Conservation (phyloP, 1,139 yeast genomes). For the Hansenula sp. region DNA sequence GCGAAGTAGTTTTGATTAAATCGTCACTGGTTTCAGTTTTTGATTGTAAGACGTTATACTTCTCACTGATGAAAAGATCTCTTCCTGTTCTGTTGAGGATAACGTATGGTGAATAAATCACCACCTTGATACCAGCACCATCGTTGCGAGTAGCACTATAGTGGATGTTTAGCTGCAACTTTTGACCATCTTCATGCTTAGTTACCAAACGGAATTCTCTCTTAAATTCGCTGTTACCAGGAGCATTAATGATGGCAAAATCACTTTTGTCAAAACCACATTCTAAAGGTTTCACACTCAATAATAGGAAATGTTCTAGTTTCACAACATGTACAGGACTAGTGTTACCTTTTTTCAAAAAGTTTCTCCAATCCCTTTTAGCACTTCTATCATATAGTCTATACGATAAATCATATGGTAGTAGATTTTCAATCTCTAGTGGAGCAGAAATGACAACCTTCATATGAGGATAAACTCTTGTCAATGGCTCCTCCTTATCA, state of each 20-base stretch:
- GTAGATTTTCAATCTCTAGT: slow-evolving; percentile 72
- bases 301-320: slow-evolving; percentile 60
- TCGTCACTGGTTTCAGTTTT: slow-evolving; percentile 27
- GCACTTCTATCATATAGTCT: slow-evolving; percentile 73
- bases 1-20: slow-evolving; percentile 36
- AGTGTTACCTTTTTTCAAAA: slow-evolving; percentile 57
- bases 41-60: slow-evolving; percentile 45
- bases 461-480: slow-evolving; percentile 82
- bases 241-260: slow-evolving; percentile 74
- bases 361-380: slow-evolving; percentile 66
- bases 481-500: slow-evolving; percentile 61
- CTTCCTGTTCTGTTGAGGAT: slow-evolving; percentile 77
- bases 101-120: slow-evolving; percentile 81
- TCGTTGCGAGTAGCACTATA: slow-evolving; percentile 45
- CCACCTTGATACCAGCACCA: slow-evolving; percentile 55
- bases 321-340: slow-evolving; percentile 80
- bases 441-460: slow-evolving; percentile 79
- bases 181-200: slow-evolving; percentile 60
- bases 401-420: slow-evolving; percentile 79
- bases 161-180: slow-evolving; percentile 57
- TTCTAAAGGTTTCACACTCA: slow-evolving; percentile 66
- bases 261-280: slow-evolving; percentile 69
- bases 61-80: slow-evolving; percentile 55
- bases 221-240: slow-evolving; percentile 47
- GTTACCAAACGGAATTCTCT: slow-evolving; percentile 50